Conservation (phyloP, 768 basidiomycete genomes). For the Zangia roseola region DNA sequence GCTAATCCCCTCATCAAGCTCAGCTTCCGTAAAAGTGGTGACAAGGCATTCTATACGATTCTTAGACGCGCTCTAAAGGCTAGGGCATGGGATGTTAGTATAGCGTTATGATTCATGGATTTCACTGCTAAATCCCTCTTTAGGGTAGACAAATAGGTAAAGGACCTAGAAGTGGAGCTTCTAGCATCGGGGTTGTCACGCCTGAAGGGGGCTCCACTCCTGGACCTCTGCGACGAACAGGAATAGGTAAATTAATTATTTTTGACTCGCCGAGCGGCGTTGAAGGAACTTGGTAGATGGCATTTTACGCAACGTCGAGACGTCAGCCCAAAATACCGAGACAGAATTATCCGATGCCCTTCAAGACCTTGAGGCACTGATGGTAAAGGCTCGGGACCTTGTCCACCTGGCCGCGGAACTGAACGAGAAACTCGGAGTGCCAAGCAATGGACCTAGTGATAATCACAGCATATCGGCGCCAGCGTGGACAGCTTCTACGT, state of each 20-base stretch:
- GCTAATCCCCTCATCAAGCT: slow-evolving; percentile 63
- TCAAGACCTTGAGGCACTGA: slow-evolving; percentile 85
- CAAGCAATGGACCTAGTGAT: slow-evolving; percentile 14
- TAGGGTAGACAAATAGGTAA: slow-evolving; percentile 34
- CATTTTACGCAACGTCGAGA: slow-evolving; percentile 75
- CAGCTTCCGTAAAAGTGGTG: slow-evolving; percentile 91
- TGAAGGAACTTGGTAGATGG: slow-evolving; percentile 54
- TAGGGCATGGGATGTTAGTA: slow-evolving; percentile 72
- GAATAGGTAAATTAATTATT: slow-evolving; percentile 25
- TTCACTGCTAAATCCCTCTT: neutral
- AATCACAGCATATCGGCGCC: slow-evolving; percentile 6
- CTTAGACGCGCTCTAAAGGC: slow-evolving; percentile 68
- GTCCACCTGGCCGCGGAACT: slow-evolving; percentile 86
- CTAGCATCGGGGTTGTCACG: slow-evolving; percentile 18
- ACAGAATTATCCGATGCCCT: slow-evolving; percentile 74
- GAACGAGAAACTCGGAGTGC: slow-evolving; percentile 72
- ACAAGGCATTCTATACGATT: slow-evolving; percentile 74
- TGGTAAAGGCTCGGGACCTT: slow-evolving; percentile 91
- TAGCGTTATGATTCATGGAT: neutral
- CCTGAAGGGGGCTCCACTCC: slow-evolving; percentile 18
- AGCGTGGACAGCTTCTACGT: slow-evolving; percentile 18
- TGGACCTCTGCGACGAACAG: slow-evolving; percentile 21
- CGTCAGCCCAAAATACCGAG: slow-evolving; percentile 59
- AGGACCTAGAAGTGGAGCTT: slow-evolving; percentile 18
- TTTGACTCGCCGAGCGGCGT: neutral